A percentile compares a stretch with the other conserved stretches of the same genome.
Evolutionary conservation across 768 basidiomycete genomes (phyloP).

Genomic region (Cubamyces lactineus): DNA sequence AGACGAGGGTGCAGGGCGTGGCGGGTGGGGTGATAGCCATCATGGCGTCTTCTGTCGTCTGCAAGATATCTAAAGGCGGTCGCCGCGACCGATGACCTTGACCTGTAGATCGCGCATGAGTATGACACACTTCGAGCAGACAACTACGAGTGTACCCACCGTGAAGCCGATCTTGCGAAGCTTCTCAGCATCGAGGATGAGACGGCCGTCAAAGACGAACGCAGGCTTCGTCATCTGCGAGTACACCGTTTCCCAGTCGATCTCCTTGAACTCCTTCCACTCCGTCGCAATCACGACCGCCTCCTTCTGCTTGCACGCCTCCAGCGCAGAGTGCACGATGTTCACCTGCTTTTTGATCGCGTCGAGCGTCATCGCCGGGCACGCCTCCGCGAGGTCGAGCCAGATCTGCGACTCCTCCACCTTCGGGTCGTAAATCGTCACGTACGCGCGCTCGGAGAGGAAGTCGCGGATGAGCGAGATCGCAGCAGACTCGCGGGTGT

Average conservation of each 20-base stretch:
- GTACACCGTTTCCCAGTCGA: constrained; percentile 91
- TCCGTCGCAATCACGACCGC: constrained; percentile 96
- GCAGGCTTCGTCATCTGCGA: constrained; percentile 95
- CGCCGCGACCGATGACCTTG: constrained; percentile 61
- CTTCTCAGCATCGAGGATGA: constrained; percentile 81
- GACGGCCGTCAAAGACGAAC: constrained; percentile 92
- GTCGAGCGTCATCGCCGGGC: constrained; percentile 63
- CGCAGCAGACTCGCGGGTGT: constrained; percentile 96
- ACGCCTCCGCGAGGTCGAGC: constrained; percentile 71
- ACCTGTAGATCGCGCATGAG: too few relatives aligned
- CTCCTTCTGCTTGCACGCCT: constrained; percentile 88
- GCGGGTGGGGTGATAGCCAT: not conserved
- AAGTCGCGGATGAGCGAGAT: constrained; percentile 96
- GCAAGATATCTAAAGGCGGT: constrained; percentile 36
- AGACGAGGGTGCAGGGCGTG: too few relatives aligned
- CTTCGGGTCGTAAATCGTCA: constrained; percentile 93
- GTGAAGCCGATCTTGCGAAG: constrained; percentile 90
- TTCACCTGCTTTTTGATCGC: constrained; percentile 85
- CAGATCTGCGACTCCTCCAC: constrained; percentile 88
- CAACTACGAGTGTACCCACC: too few relatives aligned
- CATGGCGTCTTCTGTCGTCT: not conserved
- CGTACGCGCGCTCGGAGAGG: constrained; percentile 81
- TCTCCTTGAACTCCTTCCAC: constrained; percentile 94
- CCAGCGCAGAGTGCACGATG: constrained; percentile 74
- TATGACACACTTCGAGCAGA: too few relatives aligned